Conservation (phyloP, 306 rosid species). For the Malus sylvestris region DNA sequence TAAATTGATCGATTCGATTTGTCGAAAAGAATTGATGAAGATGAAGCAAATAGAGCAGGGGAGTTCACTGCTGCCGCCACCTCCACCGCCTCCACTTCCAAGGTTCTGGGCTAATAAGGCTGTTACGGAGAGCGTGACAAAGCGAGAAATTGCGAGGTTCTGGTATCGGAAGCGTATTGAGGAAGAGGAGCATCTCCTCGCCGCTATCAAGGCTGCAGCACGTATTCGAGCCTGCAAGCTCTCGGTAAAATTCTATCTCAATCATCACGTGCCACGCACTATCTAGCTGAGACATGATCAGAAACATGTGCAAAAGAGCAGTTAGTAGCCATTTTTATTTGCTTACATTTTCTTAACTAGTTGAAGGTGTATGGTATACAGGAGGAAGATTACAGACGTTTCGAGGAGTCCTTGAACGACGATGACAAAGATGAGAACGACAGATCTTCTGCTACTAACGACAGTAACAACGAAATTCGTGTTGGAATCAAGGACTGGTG, state of each 20-base stretch:
- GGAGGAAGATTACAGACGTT: conserved; percentile 54
- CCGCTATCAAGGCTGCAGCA: conserved; percentile 78
- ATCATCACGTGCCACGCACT: neutral
- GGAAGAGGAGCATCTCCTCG: conserved; percentile 73
- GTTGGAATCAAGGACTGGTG: conserved; percentile 86
- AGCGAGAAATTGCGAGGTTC: conserved; percentile 63
- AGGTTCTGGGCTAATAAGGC: conserved; percentile 26
- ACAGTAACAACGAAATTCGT: conserved; percentile 32
- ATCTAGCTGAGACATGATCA: neutral
- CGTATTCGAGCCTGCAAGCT: conserved; percentile 60
- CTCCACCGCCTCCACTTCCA: conserved; percentile 49
- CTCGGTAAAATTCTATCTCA: conserved; percentile 28
- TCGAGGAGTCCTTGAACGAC: conserved; percentile 42
- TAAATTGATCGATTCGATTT: neutral
- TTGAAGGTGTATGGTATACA: conserved; percentile 13
- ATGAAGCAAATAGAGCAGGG: conserved; percentile 25
- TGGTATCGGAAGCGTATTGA: conserved; percentile 59
- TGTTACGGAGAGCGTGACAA: conserved; percentile 47
- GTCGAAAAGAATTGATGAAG: neutral
- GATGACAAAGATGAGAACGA: conserved; percentile 19
- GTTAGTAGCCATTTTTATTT: neutral
- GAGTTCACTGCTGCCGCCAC: conserved; percentile 13
- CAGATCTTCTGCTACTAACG: neutral
- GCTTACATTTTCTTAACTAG: neutral
- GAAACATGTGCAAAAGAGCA: neutral